Conservation (phyloP, 306 rosid genomes). For the Phaseolus lunatus region DNA sequence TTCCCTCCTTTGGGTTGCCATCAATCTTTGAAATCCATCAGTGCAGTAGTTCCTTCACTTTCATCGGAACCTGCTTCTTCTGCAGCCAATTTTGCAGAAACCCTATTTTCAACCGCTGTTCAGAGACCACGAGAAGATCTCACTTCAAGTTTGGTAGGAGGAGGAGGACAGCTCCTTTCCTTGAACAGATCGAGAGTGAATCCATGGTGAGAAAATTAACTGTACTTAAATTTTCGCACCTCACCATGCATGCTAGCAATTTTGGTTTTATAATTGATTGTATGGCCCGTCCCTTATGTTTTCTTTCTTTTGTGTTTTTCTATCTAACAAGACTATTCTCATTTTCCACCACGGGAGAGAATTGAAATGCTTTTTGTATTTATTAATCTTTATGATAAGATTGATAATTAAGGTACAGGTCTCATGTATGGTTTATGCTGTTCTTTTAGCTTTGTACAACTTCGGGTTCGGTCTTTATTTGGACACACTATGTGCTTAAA, state of each 20-base stretch:
- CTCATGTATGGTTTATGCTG: neutral
- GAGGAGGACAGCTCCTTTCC: constrained; percentile 75
- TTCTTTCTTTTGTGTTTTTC: neutral
- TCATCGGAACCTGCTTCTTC: constrained; percentile 55
- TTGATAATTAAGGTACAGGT: neutral
- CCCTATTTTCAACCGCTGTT: constrained; percentile 63
- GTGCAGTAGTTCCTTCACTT: constrained; percentile 51
- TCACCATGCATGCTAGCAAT: neutral
- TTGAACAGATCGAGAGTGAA: constrained; percentile 77
- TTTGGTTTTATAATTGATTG: neutral
- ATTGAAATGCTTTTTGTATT: neutral
- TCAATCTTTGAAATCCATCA: constrained; percentile 61
- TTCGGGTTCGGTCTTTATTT: no score
- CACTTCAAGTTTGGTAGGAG: constrained; percentile 46
- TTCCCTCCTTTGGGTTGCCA: constrained; percentile 61
- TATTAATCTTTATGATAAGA: neutral
- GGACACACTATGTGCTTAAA: no score
- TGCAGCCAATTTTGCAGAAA: constrained; percentile 58
- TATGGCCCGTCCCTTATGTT: neutral
- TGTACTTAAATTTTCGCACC: neutral
- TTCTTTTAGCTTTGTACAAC: no score
- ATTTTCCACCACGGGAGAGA: neutral
- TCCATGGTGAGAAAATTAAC: constrained; percentile 64
- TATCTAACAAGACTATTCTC: neutral
- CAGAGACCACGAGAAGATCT: constrained; percentile 56